Evolutionary conservation across 345 rosid genomes (phyloP), one percentile per base, ranked within the genome.

Genomic region (Moringa oleifera): DNA sequence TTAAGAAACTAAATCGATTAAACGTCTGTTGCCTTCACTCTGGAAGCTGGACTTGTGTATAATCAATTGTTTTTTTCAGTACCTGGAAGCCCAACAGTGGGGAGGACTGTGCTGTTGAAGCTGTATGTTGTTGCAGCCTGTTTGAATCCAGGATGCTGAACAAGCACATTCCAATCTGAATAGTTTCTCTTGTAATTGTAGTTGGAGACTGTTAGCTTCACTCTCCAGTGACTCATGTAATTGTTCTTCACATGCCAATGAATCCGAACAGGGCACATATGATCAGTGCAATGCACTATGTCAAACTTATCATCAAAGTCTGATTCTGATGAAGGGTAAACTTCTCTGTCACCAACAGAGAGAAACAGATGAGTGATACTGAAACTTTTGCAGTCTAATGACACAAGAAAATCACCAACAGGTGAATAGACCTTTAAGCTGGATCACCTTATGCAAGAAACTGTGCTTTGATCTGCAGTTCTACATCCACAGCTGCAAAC

Each of bases 211-310:
- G 93, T 87, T 53, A 87, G 73, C 70, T 90, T 90, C 37, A 83
- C 91, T 53, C 95, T 65, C 97, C 98, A 89, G 24, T 84, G 85
- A 50, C 77, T 73, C 62, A 53, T 83, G 73, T 92, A 92, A 68
- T 81, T 87, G 47, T 85, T 80, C 69, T 89, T 92, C n/a, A 92
- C 78, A 24, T 92, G 98, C 98, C 98, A 92, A 63, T 89, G 98
- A 12, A 89, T 79, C 25, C 72, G 59, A 20, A 87, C 71, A 0
- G 97, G 98, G 70, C 98, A 92, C 91, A 83, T 82, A 63, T 92
- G 95, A 4, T 65, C 54, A 0, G 95, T 22, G 28, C 98, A 92
- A 51, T 75, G 68, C 28, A 81, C 71, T n/a, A 76, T 21, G 62
- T 83, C 85, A 36, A 24, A 8, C 28, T 54, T 23, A 51, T 60